phyloP scores from a whole-genome alignment of 345 rosid genomes.

The Ceriops tagal region DNA sequence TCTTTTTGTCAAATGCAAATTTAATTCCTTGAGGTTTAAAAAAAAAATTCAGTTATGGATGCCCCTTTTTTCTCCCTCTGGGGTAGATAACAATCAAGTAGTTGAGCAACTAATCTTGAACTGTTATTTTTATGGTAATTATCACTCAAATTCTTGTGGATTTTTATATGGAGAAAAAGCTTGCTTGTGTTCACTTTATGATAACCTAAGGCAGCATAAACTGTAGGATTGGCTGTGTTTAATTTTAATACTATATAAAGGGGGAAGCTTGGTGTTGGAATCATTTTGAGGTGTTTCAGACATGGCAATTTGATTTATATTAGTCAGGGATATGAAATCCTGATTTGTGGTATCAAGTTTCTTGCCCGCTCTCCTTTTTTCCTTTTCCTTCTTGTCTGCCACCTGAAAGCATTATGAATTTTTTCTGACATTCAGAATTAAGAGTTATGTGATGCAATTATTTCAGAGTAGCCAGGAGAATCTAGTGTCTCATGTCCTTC shows the following conservation, averaged over 20 bases:
- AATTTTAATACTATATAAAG: too few relatives aligned
- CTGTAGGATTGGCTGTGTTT: background rate
- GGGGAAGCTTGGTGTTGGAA: background rate
- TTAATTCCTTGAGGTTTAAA: too few relatives aligned
- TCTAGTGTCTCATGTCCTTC: constrained; percentile 62
- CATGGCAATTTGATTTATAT: background rate
- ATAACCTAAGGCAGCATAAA: background rate
- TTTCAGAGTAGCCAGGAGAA: constrained; percentile 73
- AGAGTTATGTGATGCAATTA: constrained; percentile 20
- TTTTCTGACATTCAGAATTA: background rate
- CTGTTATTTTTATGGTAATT: too few relatives aligned
- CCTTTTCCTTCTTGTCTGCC: background rate
- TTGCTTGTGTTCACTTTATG: background rate
- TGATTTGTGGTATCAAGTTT: too few relatives aligned
- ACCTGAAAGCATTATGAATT: constrained; percentile 7
- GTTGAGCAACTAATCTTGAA: too few relatives aligned
- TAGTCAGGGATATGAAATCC: too few relatives aligned
- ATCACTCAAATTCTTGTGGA: background rate
- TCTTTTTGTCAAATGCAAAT: too few relatives aligned
- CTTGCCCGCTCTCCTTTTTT: background rate
- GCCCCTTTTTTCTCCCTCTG: too few relatives aligned
- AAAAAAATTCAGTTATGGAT: too few relatives aligned
- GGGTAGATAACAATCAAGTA: too few relatives aligned
- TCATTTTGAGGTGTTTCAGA: background rate
- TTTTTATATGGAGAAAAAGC: background rate